These are phyloP conservation scores for Waitea zeae DNA, from an alignment of 1,284 basidiomycete species.

Conservation along the genomic window DNA sequence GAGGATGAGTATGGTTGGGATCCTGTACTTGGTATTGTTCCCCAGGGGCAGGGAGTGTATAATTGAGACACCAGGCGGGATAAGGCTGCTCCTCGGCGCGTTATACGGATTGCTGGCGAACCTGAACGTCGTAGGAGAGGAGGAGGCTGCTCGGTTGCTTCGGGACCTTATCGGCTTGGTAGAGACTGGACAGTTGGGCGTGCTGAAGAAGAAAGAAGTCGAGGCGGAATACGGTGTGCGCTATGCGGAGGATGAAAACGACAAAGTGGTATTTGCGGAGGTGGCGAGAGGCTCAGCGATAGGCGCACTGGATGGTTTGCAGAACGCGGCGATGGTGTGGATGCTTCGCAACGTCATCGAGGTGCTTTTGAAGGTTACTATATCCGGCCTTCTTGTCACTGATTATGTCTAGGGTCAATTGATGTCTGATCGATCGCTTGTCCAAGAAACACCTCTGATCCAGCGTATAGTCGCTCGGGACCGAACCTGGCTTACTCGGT, in stretches of 20 bases:
- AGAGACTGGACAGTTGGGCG: constrained; percentile 14
- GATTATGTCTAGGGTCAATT: no score
- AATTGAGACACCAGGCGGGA: constrained; percentile 24
- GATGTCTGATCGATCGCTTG: background rate
- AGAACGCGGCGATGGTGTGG: constrained; percentile 13
- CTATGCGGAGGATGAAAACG: constrained; percentile 13
- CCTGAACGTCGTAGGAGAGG: constrained; percentile 7
- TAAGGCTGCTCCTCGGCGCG: constrained; percentile 32
- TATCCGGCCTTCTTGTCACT: no score
- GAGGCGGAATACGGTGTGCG: constrained; percentile 19
- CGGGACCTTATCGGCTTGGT: constrained; percentile 14
- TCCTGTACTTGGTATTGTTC: constrained; percentile 29
- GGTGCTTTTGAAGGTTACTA: no score
- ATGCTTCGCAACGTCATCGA: constrained; percentile 15
- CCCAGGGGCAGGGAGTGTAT: constrained; percentile 24
- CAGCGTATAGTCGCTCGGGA: no score
- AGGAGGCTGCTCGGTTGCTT: constrained; percentile 13
- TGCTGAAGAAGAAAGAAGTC: constrained; percentile 13
- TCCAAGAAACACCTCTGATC: background rate
- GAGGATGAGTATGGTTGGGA: no score
- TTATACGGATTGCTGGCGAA: constrained; percentile 29
- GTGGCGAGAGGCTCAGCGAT: constrained; percentile 18
- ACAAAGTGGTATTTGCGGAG: constrained; percentile 11
- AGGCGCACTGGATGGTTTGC: constrained; percentile 17
- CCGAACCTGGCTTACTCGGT: no score